Evolutionary conservation across 2,329 filamentous ascomycete genomes (phyloP), one percentile per base, ranked within the genome.

Genomic region (Pseudogymnoascus sp.): DNA sequence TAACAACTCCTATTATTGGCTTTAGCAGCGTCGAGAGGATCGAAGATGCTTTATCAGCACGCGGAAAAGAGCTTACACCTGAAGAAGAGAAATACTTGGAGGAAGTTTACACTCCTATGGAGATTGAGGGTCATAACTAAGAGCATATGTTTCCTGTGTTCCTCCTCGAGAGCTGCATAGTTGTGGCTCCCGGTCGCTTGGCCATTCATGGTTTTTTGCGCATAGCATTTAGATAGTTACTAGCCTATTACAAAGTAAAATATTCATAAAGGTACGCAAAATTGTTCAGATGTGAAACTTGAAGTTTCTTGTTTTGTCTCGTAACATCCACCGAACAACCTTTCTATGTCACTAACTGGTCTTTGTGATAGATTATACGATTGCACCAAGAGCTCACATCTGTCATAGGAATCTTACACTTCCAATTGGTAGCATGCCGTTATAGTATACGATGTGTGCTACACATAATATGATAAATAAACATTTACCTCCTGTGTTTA

Each of bases 51-150:
- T 73, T 82, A 63, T 75, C 74, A 33, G 67, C 70, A 4, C 68
- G 68, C 59, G 69, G 69, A 3, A 75, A 75, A 63, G 75, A 75
- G 66, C 69, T 84, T 68, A 78, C 74, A 0, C 75, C 78, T 8
- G 80, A 84, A 66, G 82, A 84, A 67, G 77, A 78, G 64, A 75
- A 77, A 67, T 82, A 79, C 69, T 66, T 84, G 59, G 81, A 83
- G 71, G 81, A 82, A 71, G 72, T 75, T n/a, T 84, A 84, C 72
- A 62, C 77, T 37, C 76, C 79, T 0, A 80, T 80, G 73, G 65
- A 65, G 38, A 68, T 77, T 63, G 37, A 37, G 12, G 76, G 76
- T 4, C 69, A 71, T 65, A 65, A 59, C 28, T 71, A 64, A 7
- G 63, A 63, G 1, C 65, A 40, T 40, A 28, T n/a, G 11, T 14